Evolutionary conservation across 345 rosid species (phyloP).

Genomic region (Geranium rotundifolium): DNA sequence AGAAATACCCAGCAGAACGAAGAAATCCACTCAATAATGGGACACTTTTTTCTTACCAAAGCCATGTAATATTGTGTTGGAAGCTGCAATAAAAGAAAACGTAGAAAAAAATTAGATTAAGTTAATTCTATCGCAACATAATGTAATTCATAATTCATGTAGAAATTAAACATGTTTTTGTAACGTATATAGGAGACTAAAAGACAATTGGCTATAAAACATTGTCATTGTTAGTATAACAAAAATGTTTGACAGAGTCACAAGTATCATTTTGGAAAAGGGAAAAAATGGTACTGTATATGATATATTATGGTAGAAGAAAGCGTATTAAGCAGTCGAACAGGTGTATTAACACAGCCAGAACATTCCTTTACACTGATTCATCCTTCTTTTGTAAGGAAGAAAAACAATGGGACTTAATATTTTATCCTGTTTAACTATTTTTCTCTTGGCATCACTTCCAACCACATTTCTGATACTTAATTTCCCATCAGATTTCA

Average conservation of each 20-base stretch:
- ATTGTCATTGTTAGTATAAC: background rate
- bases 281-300: too few relatives aligned
- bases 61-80: slow-evolving; percentile 83
- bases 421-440: background rate
- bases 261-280: background rate
- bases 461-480: too few relatives aligned
- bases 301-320: too few relatives aligned
- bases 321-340: background rate
- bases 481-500: too few relatives aligned
- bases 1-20: background rate
- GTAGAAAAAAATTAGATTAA: slow-evolving; percentile 2
- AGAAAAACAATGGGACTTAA: background rate
- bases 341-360: background rate
- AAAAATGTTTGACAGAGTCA: background rate
- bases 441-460: background rate
- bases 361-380: background rate
- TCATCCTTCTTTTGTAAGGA: too few relatives aligned
- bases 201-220: background rate
- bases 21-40: background rate
- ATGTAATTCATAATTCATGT: background rate
- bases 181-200: background rate
- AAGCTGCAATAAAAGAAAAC: slow-evolving; percentile 48
- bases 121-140: slow-evolving; percentile 7
- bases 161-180: background rate
- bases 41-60: slow-evolving; percentile 28